Base-by-base conservation (phyloP, 1,139 yeast genomes). In the Saccharomyces uvarum region DNA sequence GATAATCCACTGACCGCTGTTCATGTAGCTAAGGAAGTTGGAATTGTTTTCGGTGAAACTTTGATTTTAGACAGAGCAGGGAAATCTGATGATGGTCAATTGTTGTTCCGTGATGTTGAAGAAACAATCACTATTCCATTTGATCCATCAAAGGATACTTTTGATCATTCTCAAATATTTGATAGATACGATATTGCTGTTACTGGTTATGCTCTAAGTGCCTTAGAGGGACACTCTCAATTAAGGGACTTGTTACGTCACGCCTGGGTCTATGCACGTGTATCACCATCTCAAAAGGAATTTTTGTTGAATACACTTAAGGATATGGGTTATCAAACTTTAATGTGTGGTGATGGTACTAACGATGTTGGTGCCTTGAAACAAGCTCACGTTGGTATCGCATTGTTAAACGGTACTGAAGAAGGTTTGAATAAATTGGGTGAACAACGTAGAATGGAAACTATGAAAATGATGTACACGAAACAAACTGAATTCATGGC, bases 301-400 rank as follows among this genome's bases (percentile, higher is more conserved):
- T 89, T 86, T 62, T 84, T 93, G 64, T 77, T 95, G 67, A 86
- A 85, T 59, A 81, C 89, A 48, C 80, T 89, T 70, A 93, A 93
- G 72, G 86, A 83, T 57, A 82, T 90, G 69, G 98, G 97, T 33
- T 93, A 91, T 73, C 86, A 82, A 67, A 93, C 99, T 33, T 80
- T 95, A 65, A 93, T 93, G 99, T 93, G 99, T 75, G 99, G 99
- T 77, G 99, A 93, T 74, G 99, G 99, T 74, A 93, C 99, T 33
- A 93, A 93, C 70, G 99, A 93, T 77, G 99, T 93, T 55, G 99
- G 99, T 72, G 99, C 99, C 54, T 81, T 93, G 74, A 95, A 93
- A 72, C 98, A 93, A 75, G 98, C 99, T 7, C 97, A 93, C 68
- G 86, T 93, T 69, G 99, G 99, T 76, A 91, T 93, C 68, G 99